Evolutionary conservation across 139 green algal genomes (phyloP).

Genomic region (Monoraphidium neglectum): DNA sequence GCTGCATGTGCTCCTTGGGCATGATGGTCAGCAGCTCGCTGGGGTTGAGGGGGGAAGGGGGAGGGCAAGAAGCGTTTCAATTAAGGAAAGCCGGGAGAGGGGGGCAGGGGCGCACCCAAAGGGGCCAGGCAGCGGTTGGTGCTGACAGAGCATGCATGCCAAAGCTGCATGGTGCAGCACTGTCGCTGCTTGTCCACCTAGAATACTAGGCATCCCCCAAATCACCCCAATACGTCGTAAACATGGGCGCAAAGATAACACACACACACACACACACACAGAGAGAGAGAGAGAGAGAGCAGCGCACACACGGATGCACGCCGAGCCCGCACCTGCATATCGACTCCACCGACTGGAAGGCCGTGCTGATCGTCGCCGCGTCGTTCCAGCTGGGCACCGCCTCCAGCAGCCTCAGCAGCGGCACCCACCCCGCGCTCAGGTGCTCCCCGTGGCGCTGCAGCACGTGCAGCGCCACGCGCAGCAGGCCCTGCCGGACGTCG

Average conservation of each 20-base stretch:
- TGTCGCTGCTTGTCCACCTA: too few relatives aligned
- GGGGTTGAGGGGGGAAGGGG: slow-evolving; percentile 42
- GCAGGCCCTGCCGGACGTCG: slow-evolving; percentile 72
- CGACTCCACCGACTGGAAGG: slow-evolving; percentile 67
- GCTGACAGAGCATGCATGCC: neutral
- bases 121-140: too few relatives aligned
- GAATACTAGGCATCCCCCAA: neutral
- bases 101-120: too few relatives aligned
- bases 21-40: slow-evolving; percentile 74
- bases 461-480: slow-evolving; percentile 72
- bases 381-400: slow-evolving; percentile 61
- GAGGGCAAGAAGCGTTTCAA: neutral
- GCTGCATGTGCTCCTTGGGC: slow-evolving; percentile 46
- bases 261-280: neutral
- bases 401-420: slow-evolving; percentile 78
- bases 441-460: slow-evolving; percentile 78
- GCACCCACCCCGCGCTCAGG: slow-evolving; percentile 74
- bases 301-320: neutral
- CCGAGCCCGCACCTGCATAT: neutral
- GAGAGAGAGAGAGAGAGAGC: neutral
- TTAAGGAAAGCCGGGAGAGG: too few relatives aligned
- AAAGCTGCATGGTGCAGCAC: neutral
- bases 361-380: slow-evolving; percentile 49
- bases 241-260: neutral
- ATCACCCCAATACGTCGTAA: neutral